phyloP scores from a whole-genome alignment of 2,329 filamentous ascomycete species.

The Tolypocladium ophioglossoides region DNA sequence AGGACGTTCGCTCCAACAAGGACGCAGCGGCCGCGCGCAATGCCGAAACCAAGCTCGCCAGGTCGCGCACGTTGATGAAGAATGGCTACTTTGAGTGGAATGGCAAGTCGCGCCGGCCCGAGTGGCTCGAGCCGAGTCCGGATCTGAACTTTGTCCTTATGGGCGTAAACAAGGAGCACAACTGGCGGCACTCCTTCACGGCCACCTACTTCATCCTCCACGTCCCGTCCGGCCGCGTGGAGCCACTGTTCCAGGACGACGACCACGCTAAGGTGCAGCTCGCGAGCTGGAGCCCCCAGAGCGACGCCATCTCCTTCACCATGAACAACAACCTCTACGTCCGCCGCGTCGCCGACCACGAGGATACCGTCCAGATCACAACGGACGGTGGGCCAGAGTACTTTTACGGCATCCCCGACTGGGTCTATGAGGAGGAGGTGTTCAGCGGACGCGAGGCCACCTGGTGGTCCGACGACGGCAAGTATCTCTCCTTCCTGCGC shows the following conservation, averaged over 20 bases:
- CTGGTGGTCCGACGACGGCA: conserved; percentile 91
- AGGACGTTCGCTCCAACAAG: conserved; percentile 58
- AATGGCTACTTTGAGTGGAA: conserved; percentile 49
- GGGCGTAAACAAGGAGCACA: conserved; percentile 58
- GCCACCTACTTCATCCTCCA: conserved; percentile 88
- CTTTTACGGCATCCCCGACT: conserved; percentile 95
- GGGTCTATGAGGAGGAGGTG: conserved; percentile 72
- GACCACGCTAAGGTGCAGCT: conserved; percentile 62
- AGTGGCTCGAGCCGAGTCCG: conserved; percentile 62
- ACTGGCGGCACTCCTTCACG: conserved; percentile 85
- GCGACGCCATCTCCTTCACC: conserved; percentile 82
- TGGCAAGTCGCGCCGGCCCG: conserved; percentile 43
- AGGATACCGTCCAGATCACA: conserved; percentile 62
- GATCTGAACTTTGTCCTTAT: conserved; percentile 81
- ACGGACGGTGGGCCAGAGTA: conserved; percentile 76
- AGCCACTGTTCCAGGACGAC: conserved; percentile 65
- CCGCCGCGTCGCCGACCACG: conserved; percentile 44
- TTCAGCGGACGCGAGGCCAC: conserved; percentile 71
- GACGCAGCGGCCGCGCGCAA: conserved; percentile 21
- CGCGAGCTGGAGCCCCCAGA: conserved; percentile 80
- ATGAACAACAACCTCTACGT: conserved; percentile 84
- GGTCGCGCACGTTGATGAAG: conserved; percentile 67
- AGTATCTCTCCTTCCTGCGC: conserved; percentile 80
- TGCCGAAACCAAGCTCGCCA: conserved; percentile 21
- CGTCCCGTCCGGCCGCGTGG: conserved; percentile 64